phyloP scores from a whole-genome alignment of 2,329 filamentous ascomycete genomes.

The Colletotrichum sublineola region DNA sequence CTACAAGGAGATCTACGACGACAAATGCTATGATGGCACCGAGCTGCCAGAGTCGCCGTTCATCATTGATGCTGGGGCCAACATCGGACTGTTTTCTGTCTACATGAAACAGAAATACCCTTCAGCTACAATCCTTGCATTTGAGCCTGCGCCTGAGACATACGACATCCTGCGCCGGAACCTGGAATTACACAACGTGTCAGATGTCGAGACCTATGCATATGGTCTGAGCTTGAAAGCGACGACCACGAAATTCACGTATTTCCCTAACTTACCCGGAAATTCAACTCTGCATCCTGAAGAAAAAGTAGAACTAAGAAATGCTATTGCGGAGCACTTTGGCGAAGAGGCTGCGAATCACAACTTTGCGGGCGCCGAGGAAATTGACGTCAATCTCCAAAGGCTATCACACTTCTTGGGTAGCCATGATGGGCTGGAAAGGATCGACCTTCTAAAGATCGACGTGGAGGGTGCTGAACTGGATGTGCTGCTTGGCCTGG shows the following conservation, averaged over 20 bases:
- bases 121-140: slow-evolving; percentile 45
- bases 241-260: no score
- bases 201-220: slow-evolving; percentile 34
- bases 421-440: slow-evolving; percentile 23
- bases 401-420: slow-evolving; percentile 44
- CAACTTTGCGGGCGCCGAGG: slow-evolving; percentile 20
- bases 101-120: slow-evolving; percentile 48
- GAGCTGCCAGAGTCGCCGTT: slow-evolving; percentile 36
- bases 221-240: slow-evolving; percentile 39
- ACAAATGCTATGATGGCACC: slow-evolving; percentile 44
- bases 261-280: neutral
- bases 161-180: slow-evolving; percentile 43
- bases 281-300: slow-evolving; percentile 45
- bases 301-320: slow-evolving; percentile 30
- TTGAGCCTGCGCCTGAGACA: slow-evolving; percentile 46
- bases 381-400: slow-evolving; percentile 41
- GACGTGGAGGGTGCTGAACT: slow-evolving; percentile 48
- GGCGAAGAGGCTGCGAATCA: slow-evolving; percentile 28
- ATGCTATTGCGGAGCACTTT: neutral
- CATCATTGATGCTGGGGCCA: slow-evolving; percentile 47
- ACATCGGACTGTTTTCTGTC: slow-evolving; percentile 46
- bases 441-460: slow-evolving; percentile 48
- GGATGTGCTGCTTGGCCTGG: slow-evolving; percentile 44
- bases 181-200: slow-evolving; percentile 39
- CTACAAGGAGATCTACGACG: slow-evolving; percentile 40